A percentile compares a stretch with the other conserved stretches of the same genome.
Evolutionary conservation across 2,329 filamentous ascomycete genomes (phyloP).

Genomic region (Cladosporium sp.): DNA sequence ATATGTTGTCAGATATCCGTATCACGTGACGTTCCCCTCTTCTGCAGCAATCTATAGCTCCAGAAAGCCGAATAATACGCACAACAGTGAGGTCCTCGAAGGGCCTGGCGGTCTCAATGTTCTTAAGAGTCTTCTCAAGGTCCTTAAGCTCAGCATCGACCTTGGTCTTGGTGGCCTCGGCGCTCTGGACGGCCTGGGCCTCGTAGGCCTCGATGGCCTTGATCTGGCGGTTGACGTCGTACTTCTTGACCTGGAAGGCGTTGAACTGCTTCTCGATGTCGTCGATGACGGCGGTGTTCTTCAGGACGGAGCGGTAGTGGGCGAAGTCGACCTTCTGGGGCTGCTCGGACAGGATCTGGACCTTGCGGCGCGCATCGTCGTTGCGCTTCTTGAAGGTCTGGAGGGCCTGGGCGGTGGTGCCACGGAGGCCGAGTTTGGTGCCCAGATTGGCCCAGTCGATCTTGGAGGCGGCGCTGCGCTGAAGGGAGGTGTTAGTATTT

Average conservation of each 20-base stretch:
- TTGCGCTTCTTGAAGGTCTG: constrained; percentile 99
- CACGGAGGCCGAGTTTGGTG: constrained; percentile 90
- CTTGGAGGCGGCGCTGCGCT: constrained; percentile 98
- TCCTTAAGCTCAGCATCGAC: constrained; percentile 94
- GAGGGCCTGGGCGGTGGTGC: constrained; percentile 86
- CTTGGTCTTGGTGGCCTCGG: constrained; percentile 92
- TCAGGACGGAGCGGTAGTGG: constrained; percentile 85
- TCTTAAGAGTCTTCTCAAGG: constrained; percentile 88
- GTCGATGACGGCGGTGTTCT: constrained; percentile 92
- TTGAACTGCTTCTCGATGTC: constrained; percentile 97
- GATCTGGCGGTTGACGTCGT: constrained; percentile 89
- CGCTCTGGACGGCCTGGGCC: constrained; percentile 93
- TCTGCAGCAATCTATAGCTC: constrained; percentile 2
- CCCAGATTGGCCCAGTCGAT: constrained; percentile 97
- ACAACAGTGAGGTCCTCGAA: constrained; percentile 98
- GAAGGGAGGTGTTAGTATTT: constrained; percentile 19
- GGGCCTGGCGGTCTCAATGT: constrained; percentile 92
- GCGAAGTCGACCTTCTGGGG: constrained; percentile 86
- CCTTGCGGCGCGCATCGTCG: constrained; percentile 94
- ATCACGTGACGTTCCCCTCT: constrained; percentile 23
- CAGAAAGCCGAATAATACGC: constrained; percentile 46
- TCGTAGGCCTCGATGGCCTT: constrained; percentile 99
- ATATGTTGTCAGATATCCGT: constrained; percentile 18
- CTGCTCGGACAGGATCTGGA: constrained; percentile 77
- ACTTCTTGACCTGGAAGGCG: constrained; percentile 84